phyloP scores from a whole-genome alignment of 345 rosid species.

The Nephelium lappaceum region DNA sequence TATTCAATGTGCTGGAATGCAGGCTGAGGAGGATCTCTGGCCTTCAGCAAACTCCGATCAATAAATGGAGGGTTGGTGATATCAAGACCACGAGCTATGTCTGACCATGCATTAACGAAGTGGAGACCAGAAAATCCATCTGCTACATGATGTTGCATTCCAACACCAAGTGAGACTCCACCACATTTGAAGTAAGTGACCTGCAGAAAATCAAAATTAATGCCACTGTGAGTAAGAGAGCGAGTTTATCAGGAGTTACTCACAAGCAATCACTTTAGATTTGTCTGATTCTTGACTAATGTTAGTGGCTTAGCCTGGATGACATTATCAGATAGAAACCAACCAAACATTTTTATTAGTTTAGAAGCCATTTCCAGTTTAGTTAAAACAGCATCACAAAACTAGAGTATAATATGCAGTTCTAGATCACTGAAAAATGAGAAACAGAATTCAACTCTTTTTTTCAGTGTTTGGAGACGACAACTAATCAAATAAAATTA shows the following conservation, averaged over 20 bases:
- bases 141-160: slow-evolving; percentile 94
- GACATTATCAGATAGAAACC: not conserved
- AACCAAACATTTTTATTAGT: not conserved
- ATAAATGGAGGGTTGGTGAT: slow-evolving; percentile 74
- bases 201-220: slow-evolving; percentile 35
- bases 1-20: slow-evolving; percentile 76
- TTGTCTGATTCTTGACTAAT: not conserved
- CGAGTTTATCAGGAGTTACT: not conserved
- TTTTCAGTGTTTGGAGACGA: not conserved
- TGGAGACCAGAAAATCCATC: slow-evolving; percentile 98
- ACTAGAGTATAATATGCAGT: not conserved
- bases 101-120: slow-evolving; percentile 93
- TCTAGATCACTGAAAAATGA: not conserved
- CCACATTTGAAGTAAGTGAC: slow-evolving; percentile 91
- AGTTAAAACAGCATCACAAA: not conserved
- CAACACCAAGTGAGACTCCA: slow-evolving; percentile 95
- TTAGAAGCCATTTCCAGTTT: not conserved
- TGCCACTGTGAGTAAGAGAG: not conserved
- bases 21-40: slow-evolving; percentile 87
- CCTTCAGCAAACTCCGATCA: slow-evolving; percentile 78
- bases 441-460: not conserved
- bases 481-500: not conserved
- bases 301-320: not conserved
- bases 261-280: not conserved
- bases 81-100: slow-evolving; percentile 89